Conservation (phyloP, 2,329 filamentous ascomycete genomes). For the Gliomastix tumulicola region DNA sequence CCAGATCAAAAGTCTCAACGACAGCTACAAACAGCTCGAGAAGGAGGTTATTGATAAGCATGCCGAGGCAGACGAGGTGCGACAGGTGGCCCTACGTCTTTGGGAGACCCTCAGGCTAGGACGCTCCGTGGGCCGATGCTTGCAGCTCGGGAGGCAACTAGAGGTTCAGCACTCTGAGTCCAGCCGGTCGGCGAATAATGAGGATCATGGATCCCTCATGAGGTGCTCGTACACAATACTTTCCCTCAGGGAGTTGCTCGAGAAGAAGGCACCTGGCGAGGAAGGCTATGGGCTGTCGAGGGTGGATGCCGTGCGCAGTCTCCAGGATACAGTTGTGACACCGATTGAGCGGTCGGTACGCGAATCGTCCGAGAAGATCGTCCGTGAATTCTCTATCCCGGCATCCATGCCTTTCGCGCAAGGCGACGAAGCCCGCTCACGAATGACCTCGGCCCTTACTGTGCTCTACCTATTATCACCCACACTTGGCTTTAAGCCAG, state of each 20-base stretch:
- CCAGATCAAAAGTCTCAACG: slow-evolving; percentile 73
- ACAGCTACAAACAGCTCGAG: slow-evolving; percentile 79
- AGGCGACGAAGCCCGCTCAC: slow-evolving; percentile 66
- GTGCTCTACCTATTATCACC: slow-evolving; percentile 80
- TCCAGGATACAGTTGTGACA: slow-evolving; percentile 62
- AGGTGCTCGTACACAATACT: slow-evolving; percentile 75
- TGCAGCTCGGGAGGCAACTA: slow-evolving; percentile 78
- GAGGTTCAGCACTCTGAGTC: slow-evolving; percentile 76
- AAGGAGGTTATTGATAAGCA: slow-evolving; percentile 82
- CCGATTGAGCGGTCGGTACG: slow-evolving; percentile 71
- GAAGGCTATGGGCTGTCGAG: slow-evolving; percentile 72
- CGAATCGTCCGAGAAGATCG: slow-evolving; percentile 66
- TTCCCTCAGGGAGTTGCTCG: slow-evolving; percentile 65
- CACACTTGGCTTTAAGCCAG: slow-evolving; percentile 41
- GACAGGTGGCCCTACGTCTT: slow-evolving; percentile 67
- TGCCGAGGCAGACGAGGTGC: slow-evolving; percentile 77
- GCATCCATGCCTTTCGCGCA: slow-evolving; percentile 51
- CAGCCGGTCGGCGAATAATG: slow-evolving; percentile 30
- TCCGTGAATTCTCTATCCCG: slow-evolving; percentile 74
- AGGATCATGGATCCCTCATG: slow-evolving; percentile 75
- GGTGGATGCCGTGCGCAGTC: slow-evolving; percentile 63
- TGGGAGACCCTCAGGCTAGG: slow-evolving; percentile 75
- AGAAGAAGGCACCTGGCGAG: slow-evolving; percentile 58
- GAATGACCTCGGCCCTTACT: slow-evolving; percentile 65
- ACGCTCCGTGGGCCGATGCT: slow-evolving; percentile 67